Evolutionary conservation across 2,329 filamentous ascomycete species (phyloP), one percentile per base, ranked within the genome.

Genomic region (Fusarium aywerte): DNA sequence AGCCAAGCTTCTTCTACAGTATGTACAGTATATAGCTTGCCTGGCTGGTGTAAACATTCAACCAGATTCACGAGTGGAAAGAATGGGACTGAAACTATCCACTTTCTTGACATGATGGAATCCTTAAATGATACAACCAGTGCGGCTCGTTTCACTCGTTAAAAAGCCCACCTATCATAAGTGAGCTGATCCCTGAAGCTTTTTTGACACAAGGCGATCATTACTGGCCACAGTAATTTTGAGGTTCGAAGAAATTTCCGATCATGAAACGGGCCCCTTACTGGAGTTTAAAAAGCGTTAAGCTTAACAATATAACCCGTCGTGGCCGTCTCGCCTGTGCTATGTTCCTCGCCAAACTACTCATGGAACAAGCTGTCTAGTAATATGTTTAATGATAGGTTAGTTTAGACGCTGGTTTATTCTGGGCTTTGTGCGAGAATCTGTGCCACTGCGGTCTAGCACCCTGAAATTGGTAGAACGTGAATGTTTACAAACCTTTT

Each of bases 91-190:
- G 59, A 69, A 69, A 70, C 65, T 44, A n/a, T 36, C 48, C 51
- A 61, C 52, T 44, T 40, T 65, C 40, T 69, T 61, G 45, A 53
- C 65, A 53, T 63, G 57, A 65, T 36, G 18, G 39, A 65, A 68
- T 70, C 57, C 49, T 43, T 55, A 55, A 68, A 58, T 68, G 59
- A 69, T 27, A 69, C 65, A 63, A 25, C n/a, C 33, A 16, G 13
- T 23, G 49, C 44, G 10, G 43, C 43, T 48, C 32, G 65, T 68
- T 68, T 68, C 65, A 68, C 39, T 21, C 11, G 12, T 23, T 13
- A 39, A 61, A 57, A 68, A 69, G 38, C 35, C 66, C 66, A 66
- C 66, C 66, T 67, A 68, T 68, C 61, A 59, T 8, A 18, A 20
- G 4, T 3, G 13, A 29, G 42, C 9, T 48, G 3, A 50, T 7